These are phyloP conservation scores for Penicillium corylophilum DNA, from an alignment of 2,329 filamentous ascomycete species.

Conservation along the genomic window DNA sequence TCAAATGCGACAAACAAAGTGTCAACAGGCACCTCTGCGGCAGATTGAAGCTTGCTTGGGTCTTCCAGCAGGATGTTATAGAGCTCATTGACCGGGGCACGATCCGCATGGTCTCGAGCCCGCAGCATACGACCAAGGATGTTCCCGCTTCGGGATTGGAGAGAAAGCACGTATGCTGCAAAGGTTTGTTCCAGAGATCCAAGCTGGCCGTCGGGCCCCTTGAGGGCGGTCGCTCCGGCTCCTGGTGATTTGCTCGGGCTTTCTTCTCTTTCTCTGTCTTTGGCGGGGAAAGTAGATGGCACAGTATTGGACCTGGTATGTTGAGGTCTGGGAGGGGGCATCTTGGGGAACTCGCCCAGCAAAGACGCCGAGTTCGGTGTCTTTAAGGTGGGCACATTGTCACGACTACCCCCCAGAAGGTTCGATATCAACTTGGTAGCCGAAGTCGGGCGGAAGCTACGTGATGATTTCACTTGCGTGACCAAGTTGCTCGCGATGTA, in stretches of 20 bases:
- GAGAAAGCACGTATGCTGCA: constrained; percentile 74
- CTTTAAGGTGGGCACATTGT: constrained; percentile 35
- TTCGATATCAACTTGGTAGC: constrained; percentile 88
- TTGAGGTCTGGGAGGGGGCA: constrained; percentile 39
- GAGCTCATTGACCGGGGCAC: constrained; percentile 79
- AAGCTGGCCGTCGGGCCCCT: constrained; percentile 62
- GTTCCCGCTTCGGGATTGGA: constrained; percentile 83
- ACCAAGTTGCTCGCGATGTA: constrained; percentile 64
- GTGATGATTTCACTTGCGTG: constrained; percentile 58
- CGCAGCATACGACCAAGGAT: constrained; percentile 76
- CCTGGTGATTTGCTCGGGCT: constrained; percentile 45
- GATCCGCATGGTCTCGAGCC: constrained; percentile 68
- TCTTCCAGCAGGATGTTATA: constrained; percentile 87
- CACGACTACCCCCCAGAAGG: constrained; percentile 64
- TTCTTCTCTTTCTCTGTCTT: constrained; percentile 43
- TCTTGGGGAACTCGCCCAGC: constrained; percentile 46
- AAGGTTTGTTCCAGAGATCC: constrained; percentile 80
- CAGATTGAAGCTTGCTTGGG: constrained; percentile 72
- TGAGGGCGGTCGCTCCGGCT: constrained; percentile 52
- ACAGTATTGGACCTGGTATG: constrained; percentile 45
- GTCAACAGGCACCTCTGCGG: constrained; percentile 74
- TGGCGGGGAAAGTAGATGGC: constrained; percentile 49
- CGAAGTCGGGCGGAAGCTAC: constrained; percentile 73
- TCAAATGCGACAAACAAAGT: constrained; percentile 90
- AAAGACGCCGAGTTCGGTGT: constrained; percentile 36